phyloP scores from a whole-genome alignment of 2,329 filamentous ascomycete species.

The Hypoxylon sp. region DNA sequence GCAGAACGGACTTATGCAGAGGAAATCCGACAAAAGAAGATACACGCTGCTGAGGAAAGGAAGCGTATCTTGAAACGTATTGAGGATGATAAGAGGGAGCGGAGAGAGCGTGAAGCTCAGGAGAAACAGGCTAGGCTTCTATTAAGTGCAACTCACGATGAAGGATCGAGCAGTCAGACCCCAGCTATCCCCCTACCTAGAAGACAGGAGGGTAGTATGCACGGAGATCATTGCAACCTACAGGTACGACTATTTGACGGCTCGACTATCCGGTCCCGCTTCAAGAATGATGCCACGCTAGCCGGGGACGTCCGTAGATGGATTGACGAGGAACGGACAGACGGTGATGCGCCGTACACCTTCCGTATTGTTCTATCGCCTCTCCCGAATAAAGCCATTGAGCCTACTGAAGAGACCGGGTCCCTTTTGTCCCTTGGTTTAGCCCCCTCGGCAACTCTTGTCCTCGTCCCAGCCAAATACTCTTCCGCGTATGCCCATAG shows the following conservation, averaged over 20 bases:
- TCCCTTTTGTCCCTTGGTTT: slow-evolving; percentile 79
- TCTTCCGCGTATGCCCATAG: slow-evolving; percentile 59
- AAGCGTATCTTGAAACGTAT: slow-evolving; percentile 81
- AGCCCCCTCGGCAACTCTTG: slow-evolving; percentile 83
- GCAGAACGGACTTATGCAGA: slow-evolving; percentile 65
- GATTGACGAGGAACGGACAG: slow-evolving; percentile 76
- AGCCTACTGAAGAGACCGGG: slow-evolving; percentile 79
- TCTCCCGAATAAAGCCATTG: slow-evolving; percentile 80
- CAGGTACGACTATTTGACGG: slow-evolving; percentile 90
- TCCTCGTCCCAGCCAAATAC: slow-evolving; percentile 78
- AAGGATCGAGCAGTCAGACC: slow-evolving; percentile 19
- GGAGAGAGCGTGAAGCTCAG: slow-evolving; percentile 68
- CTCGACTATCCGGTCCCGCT: slow-evolving; percentile 80
- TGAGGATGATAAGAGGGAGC: slow-evolving; percentile 80
- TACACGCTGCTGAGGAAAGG: slow-evolving; percentile 77
- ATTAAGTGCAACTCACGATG: slow-evolving; percentile 45
- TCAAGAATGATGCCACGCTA: slow-evolving; percentile 75
- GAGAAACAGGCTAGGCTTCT: slow-evolving; percentile 59
- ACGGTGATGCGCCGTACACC: slow-evolving; percentile 76
- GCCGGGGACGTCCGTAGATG: slow-evolving; percentile 78
- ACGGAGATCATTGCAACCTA: slow-evolving; percentile 67
- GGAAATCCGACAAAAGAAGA: slow-evolving; percentile 73
- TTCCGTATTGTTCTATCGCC: slow-evolving; percentile 90
- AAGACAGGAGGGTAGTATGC: slow-evolving; percentile 22
- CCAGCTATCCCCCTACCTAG: slow-evolving; percentile 44